Base-by-base conservation (phyloP, 1,284 basidiomycete genomes). In the Papiliotrema nemorosa region DNA sequence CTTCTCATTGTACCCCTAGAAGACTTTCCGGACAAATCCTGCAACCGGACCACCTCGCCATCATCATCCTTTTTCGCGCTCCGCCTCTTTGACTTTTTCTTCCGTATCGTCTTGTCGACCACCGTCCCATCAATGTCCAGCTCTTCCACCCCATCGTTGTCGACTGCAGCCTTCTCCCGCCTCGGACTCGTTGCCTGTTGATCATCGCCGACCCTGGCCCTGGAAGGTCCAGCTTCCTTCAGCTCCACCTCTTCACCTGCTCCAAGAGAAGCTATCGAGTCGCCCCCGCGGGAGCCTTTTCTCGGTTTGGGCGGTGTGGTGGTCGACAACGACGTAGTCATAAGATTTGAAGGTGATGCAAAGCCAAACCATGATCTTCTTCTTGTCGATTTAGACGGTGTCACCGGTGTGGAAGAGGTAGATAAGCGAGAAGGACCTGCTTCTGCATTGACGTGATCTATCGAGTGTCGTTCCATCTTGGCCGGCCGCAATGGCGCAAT, bases 281-380 rank as follows among this genome's bases (percentile, higher is more conserved):
- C n/a, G n/a, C n/a, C 13, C 31, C 24, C 44, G 20, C 22, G 14
- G 7, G 41, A 43, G 41, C 41, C 24, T 53, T 50, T 40, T 22
- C 38, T 34, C 14, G 20, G 18, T 40, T 24, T 45, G 21, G 4
- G 13, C 22, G 43, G 21, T 14, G 38, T 43, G 3, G 47, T 18
- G 16, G 14, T 50, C 4, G 54, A 35, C 7, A 40, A 34, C 24
- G 44, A 51, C 5, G 34, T 24, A 46, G 57, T 34, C 53, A 55
- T 3, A 54, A 44, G 27, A 49, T 33, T 45, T 33, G 35, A 47
- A 13, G 55, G 54, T 14, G 59, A 62, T 10, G 55, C 60, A 6
- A 69, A 54, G 24, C 58, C 55, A 43, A 72, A 69, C 70, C 70
- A 72, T 39, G 67, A 68, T 26, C 64, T 52, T n/a, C 69, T 44